Evolutionary conservation across 2,329 filamentous ascomycete genomes (phyloP), one percentile per base, ranked within the genome.

Genomic region (Pestalotiopsis sp.): DNA sequence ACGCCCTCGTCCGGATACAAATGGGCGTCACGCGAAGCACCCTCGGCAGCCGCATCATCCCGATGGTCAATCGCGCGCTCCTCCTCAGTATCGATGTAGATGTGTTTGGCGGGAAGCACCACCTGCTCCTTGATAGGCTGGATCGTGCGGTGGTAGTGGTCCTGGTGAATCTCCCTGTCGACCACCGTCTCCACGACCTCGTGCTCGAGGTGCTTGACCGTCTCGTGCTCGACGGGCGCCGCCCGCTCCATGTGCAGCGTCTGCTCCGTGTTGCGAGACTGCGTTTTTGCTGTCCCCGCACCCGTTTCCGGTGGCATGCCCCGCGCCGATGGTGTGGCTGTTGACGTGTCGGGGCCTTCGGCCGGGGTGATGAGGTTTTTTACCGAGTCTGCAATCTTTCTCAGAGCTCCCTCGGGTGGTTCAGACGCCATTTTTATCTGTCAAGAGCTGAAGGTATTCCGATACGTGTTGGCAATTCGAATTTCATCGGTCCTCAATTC

Each of bases 101-200:
- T 17, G 3, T 66, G 63, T 7, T 66, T 66, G 11, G 20, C 17
- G 13, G 63, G 49, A 20, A 66, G 63, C 1, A 66, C 63, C 1
- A 56, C n/a, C 17, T 5, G 57, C 9, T 66, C 63, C 31, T 66
- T 66, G 45, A 66, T 14, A 2, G 63, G 63, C 25, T 56, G 63
- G 6, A 66, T 20, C 4, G 63, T 66, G 45, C 13, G 20, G 17
- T 66, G 63, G 7, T 66, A 66, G 14, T 66, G 63, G 7, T 66
- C 63, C n/a, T 66, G 20, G 45, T 66, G 63, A 23, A 66, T 27
- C 1, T 66, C 63, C 41, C 57, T 58, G 49, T 66, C 41, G 41
- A 66, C 45, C 12, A 38, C 41, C 3, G 63, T 66, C 20, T 56
- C 31, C 11, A 57, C 25, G 45, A 56, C 25, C 17, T 66, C 63